Base-by-base conservation (phyloP, 176 grass and related monocot genomes). In the Elymus sibiricus region DNA sequence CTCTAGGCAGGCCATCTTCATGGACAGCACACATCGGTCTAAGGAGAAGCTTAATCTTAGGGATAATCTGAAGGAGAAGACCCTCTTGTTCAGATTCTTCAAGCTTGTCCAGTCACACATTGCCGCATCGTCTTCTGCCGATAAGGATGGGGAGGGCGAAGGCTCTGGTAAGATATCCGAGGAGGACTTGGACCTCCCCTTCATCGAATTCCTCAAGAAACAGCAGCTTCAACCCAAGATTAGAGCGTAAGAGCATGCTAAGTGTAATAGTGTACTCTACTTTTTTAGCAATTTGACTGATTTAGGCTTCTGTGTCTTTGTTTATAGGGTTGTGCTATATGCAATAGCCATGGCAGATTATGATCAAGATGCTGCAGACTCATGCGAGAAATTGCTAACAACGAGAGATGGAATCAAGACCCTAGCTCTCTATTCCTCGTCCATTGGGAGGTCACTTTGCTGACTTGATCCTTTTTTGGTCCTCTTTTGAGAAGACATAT, bases 241-340 rank as follows among this genome's bases (percentile, higher is more conserved):
- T 55, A 90, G 65, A 92, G 88, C 86, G 96, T 98, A 91, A 87
- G 90, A n/a, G 78, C 7, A n/a, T 58, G 26, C 19, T 87, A 80
- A 77, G 42, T 84, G 11, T 22, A 49, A 29, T 15, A 43, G 34
- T 22, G 47, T 83, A 19, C n/a, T 76, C 81, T 81, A 80, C 81
- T 91, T 84, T 81, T 9, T 8, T 58, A 81, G 81, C 13, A 88
- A 40, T 60, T 25, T 62, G 25, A 53, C 85, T 77, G 74, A 81
- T 26, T 14, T 26, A 63, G 44, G 42, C 14, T 35, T 75, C 7
- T 39, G 60, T 34, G 13, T 25, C 80, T n/a, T 61, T 82, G 10
- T 73, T 92, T 94, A 17, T 70, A 98, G 96, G 92, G 90, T 95
- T 92, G 89, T 98, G 8, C 58, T 98, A 29, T 92, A 98, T 89